A percentile compares a stretch with the other conserved stretches of the same genome.
phyloP scores from a whole-genome alignment of 2,329 filamentous ascomycete species.

The Neopestalotiopsis sp. region DNA sequence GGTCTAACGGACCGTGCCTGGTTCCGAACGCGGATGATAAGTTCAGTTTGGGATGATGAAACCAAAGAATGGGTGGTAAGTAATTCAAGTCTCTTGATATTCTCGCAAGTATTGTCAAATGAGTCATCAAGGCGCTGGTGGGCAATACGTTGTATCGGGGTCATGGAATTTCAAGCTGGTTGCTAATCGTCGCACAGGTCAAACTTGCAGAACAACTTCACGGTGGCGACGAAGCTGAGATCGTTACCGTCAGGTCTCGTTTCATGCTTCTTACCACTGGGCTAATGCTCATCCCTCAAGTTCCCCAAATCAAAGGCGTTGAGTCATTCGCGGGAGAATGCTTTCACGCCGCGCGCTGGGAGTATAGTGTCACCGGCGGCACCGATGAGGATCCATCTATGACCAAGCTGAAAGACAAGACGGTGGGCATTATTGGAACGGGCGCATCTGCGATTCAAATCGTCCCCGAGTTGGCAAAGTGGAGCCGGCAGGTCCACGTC shows the following conservation, averaged over 20 bases:
- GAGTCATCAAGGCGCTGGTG: no score
- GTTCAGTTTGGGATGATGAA: no score
- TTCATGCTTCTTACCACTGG: conserved; percentile 6
- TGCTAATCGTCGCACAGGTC: no score
- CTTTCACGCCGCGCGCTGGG: conserved; percentile 14
- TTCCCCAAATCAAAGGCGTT: conserved; percentile 3
- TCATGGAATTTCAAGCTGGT: no score
- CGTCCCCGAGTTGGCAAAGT: conserved; percentile 11
- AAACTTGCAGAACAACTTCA: no score
- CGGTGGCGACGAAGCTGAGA: no score
- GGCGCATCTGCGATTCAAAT: conserved; percentile 10
- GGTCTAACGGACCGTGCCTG: conserved; percentile 47
- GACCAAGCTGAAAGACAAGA: background rate
- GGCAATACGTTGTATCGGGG: no score
- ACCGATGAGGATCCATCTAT: background rate
- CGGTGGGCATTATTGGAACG: conserved; percentile 11
- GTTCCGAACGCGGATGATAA: conserved; percentile 50
- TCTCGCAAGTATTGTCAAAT: no score
- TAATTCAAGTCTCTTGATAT: no score
- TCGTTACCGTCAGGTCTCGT: no score
- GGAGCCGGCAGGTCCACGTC: background rate
- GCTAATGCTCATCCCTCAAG: background rate
- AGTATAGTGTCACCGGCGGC: conserved; percentile 10
- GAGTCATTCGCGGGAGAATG: background rate
- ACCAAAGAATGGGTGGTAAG: no score